Base-by-base conservation (phyloP, 192 early-diverging fungal genomes). In the Paraglomus occultum region DNA sequence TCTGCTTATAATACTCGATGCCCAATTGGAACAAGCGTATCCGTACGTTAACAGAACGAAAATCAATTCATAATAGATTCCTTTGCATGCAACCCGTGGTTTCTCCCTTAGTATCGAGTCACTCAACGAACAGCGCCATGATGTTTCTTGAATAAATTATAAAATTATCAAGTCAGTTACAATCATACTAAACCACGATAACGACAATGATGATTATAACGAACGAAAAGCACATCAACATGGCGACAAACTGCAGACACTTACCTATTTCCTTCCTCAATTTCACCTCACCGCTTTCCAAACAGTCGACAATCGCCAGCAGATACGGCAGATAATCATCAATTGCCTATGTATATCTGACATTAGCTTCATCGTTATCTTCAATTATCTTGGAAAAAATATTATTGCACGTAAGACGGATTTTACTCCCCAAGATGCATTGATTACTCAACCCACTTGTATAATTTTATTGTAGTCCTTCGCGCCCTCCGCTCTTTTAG, bases 11-110 rank as follows among this genome's bases (percentile, higher is more conserved):
- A 64, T 73, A 61, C 62, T 47, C 44, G 73, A 42, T 22, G 73
- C 82, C 23, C 71, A 70, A 51, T 83, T 45, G 1, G 81, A 83
- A 31, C 71, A 75, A 0, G 81, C 80, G 52, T 82, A 84, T 42
- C 80, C 85, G 45, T 84, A 82, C 8, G 85, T 84, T 55, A 87
- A 55, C 11, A 87, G 55, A 3, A 76, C 74, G 70, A 87, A 87
- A 15, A 83, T 82, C 20, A 81, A 77, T 61, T 87, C 85, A 55
- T 82, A 84, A 57, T 80, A 71, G 22, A 84, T 81, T 15, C 75
- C 77, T 57, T 74, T 71, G 42, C 82, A 81, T 20, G 70, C 71
- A 9, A 86, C 69, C 11, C 80, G 77, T 15, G 82, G 80, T 63
- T 83, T 77, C 61, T 80, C 80, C 20, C 80, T 73, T 1, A 80